Evolutionary conservation across 208 protist genomes (phyloP).

Genomic region (Leishmania turanica): DNA sequence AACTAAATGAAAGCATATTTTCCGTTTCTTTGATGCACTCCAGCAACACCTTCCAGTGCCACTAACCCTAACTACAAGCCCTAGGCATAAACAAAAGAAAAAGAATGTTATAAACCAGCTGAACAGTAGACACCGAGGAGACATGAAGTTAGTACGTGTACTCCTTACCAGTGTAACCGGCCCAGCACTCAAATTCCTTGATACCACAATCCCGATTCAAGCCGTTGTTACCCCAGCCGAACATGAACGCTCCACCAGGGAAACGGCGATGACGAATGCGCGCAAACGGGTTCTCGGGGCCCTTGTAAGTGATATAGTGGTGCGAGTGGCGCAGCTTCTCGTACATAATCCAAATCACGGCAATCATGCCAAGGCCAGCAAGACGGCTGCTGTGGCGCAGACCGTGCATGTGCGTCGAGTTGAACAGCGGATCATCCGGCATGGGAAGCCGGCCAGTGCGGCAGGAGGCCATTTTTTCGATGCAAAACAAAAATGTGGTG

Average conservation of each 20-base stretch:
- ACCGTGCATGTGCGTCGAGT: constrained; percentile 47
- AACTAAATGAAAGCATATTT: neutral
- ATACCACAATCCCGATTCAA: constrained; percentile 89
- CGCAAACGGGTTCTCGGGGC: constrained; percentile 80
- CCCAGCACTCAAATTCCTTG: constrained; percentile 90
- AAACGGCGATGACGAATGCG: constrained; percentile 81
- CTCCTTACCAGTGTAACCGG: constrained; percentile 87
- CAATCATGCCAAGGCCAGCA: constrained; percentile 59
- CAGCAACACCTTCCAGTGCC: neutral
- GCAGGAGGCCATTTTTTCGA: constrained; percentile 55
- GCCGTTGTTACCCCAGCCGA: constrained; percentile 91
- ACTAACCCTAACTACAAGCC: neutral
- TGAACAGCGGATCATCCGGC: constrained; percentile 83
- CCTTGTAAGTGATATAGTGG: constrained; percentile 84
- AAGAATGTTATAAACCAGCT: constrained; percentile 15
- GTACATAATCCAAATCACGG: constrained; percentile 83
- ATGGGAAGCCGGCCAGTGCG: constrained; percentile 80
- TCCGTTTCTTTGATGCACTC: neutral
- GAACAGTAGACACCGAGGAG: constrained; percentile 2
- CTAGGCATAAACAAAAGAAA: neutral
- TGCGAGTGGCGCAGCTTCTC: constrained; percentile 79
- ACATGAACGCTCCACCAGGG: constrained; percentile 76
- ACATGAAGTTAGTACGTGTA: constrained; percentile 73
- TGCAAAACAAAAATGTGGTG: neutral
- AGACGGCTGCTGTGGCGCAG: constrained; percentile 68